A percentile compares a stretch with the other conserved stretches of the same genome.
Evolutionary conservation across 768 basidiomycete genomes (phyloP).

Genomic region (Suillus subalutaceus): DNA sequence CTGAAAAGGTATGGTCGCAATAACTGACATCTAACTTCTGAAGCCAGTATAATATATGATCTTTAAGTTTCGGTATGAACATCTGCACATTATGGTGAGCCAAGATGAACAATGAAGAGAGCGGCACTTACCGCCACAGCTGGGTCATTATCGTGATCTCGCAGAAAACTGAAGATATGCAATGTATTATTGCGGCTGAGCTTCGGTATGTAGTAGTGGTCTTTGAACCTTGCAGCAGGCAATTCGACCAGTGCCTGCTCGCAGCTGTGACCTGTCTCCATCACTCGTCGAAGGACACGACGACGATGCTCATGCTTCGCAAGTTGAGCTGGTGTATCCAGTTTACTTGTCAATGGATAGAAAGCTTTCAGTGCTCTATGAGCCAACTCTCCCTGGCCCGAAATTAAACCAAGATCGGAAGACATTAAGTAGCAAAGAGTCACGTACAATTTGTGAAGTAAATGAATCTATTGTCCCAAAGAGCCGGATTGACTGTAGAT

Average conservation of each 20-base stretch:
- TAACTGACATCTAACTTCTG: not conserved
- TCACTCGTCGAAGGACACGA: not conserved
- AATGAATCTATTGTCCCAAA: conserved; percentile 27
- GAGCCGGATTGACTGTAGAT: no score
- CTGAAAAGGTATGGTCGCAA: not conserved
- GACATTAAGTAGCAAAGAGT: not conserved
- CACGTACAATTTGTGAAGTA: conserved; percentile 23
- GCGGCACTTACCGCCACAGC: not conserved
- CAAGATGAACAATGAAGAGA: not conserved
- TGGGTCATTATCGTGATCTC: not conserved
- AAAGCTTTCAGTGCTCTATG: not conserved
- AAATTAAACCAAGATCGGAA: not conserved
- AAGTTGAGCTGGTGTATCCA: not conserved
- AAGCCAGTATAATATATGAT: not conserved
- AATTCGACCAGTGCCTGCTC: not conserved
- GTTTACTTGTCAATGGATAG: not conserved
- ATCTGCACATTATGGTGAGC: not conserved
- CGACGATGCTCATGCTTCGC: not conserved
- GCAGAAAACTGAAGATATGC: not conserved
- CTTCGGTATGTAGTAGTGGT: not conserved
- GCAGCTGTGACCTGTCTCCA: not conserved
- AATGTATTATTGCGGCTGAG: not conserved
- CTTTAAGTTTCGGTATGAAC: not conserved
- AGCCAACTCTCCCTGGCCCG: not conserved
- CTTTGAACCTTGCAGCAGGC: not conserved